Base-by-base conservation (phyloP, 257 asterid genomes). In the Eustoma russellianum region DNA sequence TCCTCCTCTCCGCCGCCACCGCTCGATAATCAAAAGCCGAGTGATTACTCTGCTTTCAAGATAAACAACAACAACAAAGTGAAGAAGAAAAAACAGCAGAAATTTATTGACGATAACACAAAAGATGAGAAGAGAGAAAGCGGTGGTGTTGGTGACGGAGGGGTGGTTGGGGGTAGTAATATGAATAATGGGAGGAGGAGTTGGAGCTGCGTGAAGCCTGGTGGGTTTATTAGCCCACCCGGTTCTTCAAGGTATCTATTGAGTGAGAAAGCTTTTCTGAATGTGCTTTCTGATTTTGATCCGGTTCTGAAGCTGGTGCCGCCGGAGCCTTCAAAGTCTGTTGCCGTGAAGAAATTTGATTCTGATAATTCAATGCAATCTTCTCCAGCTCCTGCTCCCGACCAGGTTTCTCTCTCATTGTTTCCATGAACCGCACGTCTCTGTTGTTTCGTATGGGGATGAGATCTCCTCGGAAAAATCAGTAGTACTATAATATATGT, bases 241-340 rank as follows among this genome's bases (percentile, higher is more conserved):
- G 86, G 85, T 6, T 91, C 96, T 0, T 74, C 89, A 1, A 61
- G 96, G 50, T 82, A 80, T 34, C 55, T 84, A 66, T 47, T 90
- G 79, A 72, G 84, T 60, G 89, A 86, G 57, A 70, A 68, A 50
- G 71, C 66, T 47, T 35, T 74, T 52, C 35, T 69, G 43, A 67
- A 68, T 38, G 43, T 11, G 13, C 12, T 38, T 0, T 38, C 43
- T 2, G 43, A 60, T 30, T 60, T 60, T 9, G 58, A 60, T 40
- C 57, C 65, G 30, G 52, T 60, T 28, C 18, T 41, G 5, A 51
- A 52, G 5, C 33, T 50, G 7, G 28, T 41, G 40, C 56, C 60
- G 17, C 40, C 60, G 1, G 59, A 50, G n/a, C 40, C 19, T n/a
- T n/a, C 52, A 11, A 18, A 18, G 17, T 9, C 52, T 9, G 55